Base-by-base conservation (phyloP, 2,329 filamentous ascomycete species). In the Xylariaceae sp. region DNA sequence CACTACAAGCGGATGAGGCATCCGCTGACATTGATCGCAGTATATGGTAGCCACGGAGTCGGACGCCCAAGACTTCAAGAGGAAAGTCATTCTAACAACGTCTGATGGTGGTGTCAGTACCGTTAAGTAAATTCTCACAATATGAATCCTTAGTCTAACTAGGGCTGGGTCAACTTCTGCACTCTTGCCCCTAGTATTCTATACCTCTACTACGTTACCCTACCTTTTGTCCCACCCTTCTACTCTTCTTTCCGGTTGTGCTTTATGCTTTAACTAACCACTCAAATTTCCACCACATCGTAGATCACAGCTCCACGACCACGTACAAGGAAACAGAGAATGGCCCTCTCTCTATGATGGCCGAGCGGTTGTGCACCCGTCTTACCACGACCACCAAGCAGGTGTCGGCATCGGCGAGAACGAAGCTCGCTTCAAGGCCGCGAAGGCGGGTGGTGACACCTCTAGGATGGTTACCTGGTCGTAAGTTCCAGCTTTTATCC, bases 11-110 rank as follows among this genome's bases (percentile, higher is more conserved):
- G n/a, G n/a, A n/a, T n/a, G n/a, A n/a, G n/a, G n/a, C 15, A 6
- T 3, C 32, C 35, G 30, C 53, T 66, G 18, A 59, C 57, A 51
- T 21, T 11, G 15, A 10, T 10, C 41, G 8, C 26, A 70, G 72
- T 74, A 72, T 20, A 64, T 72, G 53, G 70, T 70, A 6, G 68
- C 72, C 6, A 55, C 55, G 3, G 71, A 74, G 47, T 72, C 70
- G 3, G 64, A 67, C 10, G 69, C 70, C 4, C 65, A 67, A 27
- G 61, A 64, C 18, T 63, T 53, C 18, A 71, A 69, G 49, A 68
- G 67, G 41, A 53, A 69, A 46, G 65, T 67, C 1, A 63, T 73
- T n/a, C 20, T 73, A 5, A 58, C 63, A 2, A 64, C 68, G 1
- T 64, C 59, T 1, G 72, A 74, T 33, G 72, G 72, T 0, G 72